Evolutionary conservation across 169 alveolate species (phyloP).

Genomic region (Ichthyophthirius multifiliis): DNA sequence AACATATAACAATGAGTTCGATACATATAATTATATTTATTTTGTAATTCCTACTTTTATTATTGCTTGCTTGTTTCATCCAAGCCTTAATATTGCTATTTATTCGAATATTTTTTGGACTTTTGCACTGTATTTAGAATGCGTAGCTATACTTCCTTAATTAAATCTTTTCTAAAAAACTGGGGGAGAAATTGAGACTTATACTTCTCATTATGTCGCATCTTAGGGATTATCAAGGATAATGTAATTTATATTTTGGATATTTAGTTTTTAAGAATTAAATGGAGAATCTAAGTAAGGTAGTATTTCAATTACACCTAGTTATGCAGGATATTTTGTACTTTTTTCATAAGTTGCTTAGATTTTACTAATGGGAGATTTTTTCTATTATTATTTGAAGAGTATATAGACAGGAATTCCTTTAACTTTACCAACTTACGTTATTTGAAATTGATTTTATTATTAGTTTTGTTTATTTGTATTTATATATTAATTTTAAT

Average conservation of each 20-base stretch:
- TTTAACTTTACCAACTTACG: neutral
- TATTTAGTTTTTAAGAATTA: slow-evolving; percentile 65
- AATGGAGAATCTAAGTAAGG: slow-evolving; percentile 34
- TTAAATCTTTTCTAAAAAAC: slow-evolving; percentile 58
- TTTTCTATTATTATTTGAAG: slow-evolving; percentile 56
- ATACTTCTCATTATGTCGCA: slow-evolving; percentile 71
- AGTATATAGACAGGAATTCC: slow-evolving; percentile 56
- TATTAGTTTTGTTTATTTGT: too few relatives aligned
- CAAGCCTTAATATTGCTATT: slow-evolving; percentile 53
- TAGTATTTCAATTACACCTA: slow-evolving; percentile 24
- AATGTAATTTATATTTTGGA: slow-evolving; percentile 68
- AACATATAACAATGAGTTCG: slow-evolving; percentile 53
- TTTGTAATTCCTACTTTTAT: slow-evolving; percentile 51
- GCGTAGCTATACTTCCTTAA: slow-evolving; percentile 69
- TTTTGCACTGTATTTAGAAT: slow-evolving; percentile 68
- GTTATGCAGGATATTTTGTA: slow-evolving; percentile 65
- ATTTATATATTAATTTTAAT: too few relatives aligned
- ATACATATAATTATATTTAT: slow-evolving; percentile 33
- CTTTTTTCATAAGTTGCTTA: slow-evolving; percentile 50
- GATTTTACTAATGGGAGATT: slow-evolving; percentile 59
- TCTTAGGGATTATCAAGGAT: slow-evolving; percentile 54
- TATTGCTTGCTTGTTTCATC: slow-evolving; percentile 52
- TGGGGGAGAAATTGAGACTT: slow-evolving; percentile 71
- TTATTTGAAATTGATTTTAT: too few relatives aligned
- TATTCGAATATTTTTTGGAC: slow-evolving; percentile 72